A percentile compares a stretch with the other conserved stretches of the same genome.
These are phyloP conservation scores for Dionaea muscipula DNA, from an alignment of 179 eudicot genomes.

Conservation along the genomic window DNA sequence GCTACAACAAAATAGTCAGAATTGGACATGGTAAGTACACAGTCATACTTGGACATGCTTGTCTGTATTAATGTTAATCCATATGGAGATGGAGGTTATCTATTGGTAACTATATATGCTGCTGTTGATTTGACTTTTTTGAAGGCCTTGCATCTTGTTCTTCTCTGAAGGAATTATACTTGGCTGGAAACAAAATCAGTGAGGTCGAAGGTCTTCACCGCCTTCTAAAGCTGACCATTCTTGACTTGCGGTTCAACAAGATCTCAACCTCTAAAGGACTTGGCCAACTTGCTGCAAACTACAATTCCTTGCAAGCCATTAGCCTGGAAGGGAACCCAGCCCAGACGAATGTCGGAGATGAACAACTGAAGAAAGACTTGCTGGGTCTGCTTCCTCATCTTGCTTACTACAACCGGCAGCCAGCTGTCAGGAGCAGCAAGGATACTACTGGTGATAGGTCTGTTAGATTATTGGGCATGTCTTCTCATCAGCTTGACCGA, in stretches of 20 bases:
- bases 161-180: conserved; percentile 67
- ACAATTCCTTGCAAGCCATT: conserved; percentile 77
- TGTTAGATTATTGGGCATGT: conserved; percentile 44
- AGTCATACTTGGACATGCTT: neutral
- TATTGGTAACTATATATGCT: neutral
- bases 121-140: conserved; percentile 5
- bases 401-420: conserved; percentile 64
- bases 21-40: conserved; percentile 74
- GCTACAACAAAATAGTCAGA: conserved; percentile 77
- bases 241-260: conserved; percentile 84
- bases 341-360: conserved; percentile 85
- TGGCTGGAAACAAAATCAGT: conserved; percentile 96
- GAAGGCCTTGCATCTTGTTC: conserved; percentile 79
- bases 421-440: conserved; percentile 53
- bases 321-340: conserved; percentile 96
- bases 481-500: conserved; percentile 43
- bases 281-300: conserved; percentile 90
- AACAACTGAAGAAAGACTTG: conserved; percentile 63
- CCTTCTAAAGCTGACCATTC: conserved; percentile 60
- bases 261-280: conserved; percentile 75
- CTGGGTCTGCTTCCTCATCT: conserved; percentile 67
- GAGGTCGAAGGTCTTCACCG: conserved; percentile 98
- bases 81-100: neutral
- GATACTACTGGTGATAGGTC: conserved; percentile 54
- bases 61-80: no score